Base-by-base conservation (phyloP, 352 stramenopile genomes). In the Plasmopara muralis region DNA sequence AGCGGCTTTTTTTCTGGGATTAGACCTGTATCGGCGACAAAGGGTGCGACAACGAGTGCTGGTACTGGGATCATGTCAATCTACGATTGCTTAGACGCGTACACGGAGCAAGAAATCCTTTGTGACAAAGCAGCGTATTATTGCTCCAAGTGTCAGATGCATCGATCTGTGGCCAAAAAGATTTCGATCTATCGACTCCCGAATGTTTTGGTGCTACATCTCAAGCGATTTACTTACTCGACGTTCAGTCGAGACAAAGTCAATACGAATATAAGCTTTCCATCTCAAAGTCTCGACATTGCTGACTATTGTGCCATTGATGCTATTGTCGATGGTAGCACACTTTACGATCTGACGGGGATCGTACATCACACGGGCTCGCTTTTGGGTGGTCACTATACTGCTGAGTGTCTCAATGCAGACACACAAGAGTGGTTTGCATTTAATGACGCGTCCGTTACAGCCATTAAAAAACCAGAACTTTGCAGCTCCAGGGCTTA, bases 141-240 rank as follows among this genome's bases (percentile, higher is more conserved):
- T 50, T 92, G 77, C 56, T 35, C 50, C 18, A 85, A 83, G 44
- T 89, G 78, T 60, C 89, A 90, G 40, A 76, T 72, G 0, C 79
- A 89, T 53, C 73, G 77, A 29, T 70, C 70, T 4, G 77, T 81
- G 38, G 57, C 68, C 38, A 92, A 92, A 61, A 83, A 83, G 47
- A 89, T 92, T 40, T 80, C 72, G 43, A 57, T 92, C 33, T 87
- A 90, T 49, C 72, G 80, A 9, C 57, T 85, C 6, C 88, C 88
- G 7, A 64, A 80, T n/a, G 70, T 96, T 29, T 71, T 96, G 33
- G 77, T 96, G 28, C 34, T 96, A 25, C 88, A 96, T 53, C 71
- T 96, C 33, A 96, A 96, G 64, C 82, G 87, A 1, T 96, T 96
- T 43, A 79, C 72, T 33, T 91, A 79, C 60, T 93, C 76, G 15